Evolutionary conservation across 1,139 yeast genomes (phyloP), one percentile per base, ranked within the genome.

Genomic region (Candida albicans): DNA sequence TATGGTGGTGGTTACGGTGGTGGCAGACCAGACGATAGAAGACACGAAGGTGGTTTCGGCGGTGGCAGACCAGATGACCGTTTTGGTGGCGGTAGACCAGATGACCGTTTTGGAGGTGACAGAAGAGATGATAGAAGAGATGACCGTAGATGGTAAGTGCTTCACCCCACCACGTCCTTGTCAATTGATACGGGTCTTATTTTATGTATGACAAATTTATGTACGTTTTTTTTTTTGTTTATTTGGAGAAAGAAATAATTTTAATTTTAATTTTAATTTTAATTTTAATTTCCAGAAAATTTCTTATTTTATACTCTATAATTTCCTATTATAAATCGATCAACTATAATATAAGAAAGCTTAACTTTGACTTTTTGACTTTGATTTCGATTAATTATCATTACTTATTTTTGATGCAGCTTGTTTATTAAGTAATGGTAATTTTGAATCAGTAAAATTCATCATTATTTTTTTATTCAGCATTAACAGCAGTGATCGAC

Each of bases 351-450:
- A 22, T 31, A 27, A 25, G 5, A n/a, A n/a, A n/a, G n/a, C n/a
- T n/a, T n/a, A n/a, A n/a, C n/a, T n/a, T n/a, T n/a, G n/a, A n/a
- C n/a, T n/a, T n/a, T n/a, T n/a, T n/a, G n/a, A n/a, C n/a, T n/a
- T 18, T 18, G 22, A 18, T 18, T 18, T 33, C 36, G 30, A 15
- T 36, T 36, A 26, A 12, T 8, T 27, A 33, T 33, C 32, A 28
- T 27, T 26, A 9, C 37, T 34, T 11, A 64, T 43, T 43, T 56
- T 62, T 1, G 64, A 56, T 47, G 70, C 66, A 11, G 73, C 74
- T 42, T 55, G 63, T 43, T 65, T 69, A 47, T 69, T 70, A 31
- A 70, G 58, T 25, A 69, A 51, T 2, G 70, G 70, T 22, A 58
- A 50, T 43, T 56, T 60, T 10, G 61, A 45, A 5, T 41, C 46